Conservation (phyloP, 306 rosid species). For the Luffa acutangula region DNA sequence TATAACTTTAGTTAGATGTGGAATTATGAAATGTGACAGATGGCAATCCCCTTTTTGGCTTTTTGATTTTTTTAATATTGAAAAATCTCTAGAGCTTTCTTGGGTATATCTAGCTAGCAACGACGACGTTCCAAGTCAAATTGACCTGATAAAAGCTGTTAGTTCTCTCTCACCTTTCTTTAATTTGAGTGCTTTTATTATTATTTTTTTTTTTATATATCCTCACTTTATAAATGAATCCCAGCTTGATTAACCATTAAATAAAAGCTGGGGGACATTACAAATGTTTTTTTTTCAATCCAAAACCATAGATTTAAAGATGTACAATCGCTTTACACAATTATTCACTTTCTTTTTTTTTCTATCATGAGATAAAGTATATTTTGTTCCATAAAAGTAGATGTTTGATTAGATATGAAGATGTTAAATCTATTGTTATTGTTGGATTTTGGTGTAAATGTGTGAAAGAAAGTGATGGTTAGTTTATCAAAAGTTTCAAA, state of each 20-base stretch:
- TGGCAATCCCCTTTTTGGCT: not conserved
- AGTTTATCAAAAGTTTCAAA: too few relatives aligned
- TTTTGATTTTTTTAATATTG: not conserved
- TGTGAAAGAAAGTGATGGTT: too few relatives aligned
- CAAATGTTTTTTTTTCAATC: not conserved
- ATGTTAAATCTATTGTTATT: too few relatives aligned
- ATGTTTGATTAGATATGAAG: not conserved
- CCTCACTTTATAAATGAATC: not conserved
- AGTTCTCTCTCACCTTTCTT: not conserved
- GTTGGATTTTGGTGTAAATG: too few relatives aligned
- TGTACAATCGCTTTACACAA: not conserved
- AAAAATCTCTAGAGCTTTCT: not conserved
- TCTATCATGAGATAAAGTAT: not conserved
- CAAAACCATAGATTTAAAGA: conserved; percentile 1
- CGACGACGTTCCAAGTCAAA: not conserved
- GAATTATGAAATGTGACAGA: not conserved
- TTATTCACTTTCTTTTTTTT: not conserved
- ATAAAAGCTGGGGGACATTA: not conserved
- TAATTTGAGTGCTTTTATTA: not conserved
- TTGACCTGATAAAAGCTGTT: not conserved
- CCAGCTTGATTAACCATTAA: not conserved
- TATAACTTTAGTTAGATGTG: not conserved
- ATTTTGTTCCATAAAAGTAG: not conserved
- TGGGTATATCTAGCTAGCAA: not conserved
- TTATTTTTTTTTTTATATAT: not conserved